Evolutionary conservation across 2,329 filamentous ascomycete genomes (phyloP).

Genomic region (Colletotrichum sp.): DNA sequence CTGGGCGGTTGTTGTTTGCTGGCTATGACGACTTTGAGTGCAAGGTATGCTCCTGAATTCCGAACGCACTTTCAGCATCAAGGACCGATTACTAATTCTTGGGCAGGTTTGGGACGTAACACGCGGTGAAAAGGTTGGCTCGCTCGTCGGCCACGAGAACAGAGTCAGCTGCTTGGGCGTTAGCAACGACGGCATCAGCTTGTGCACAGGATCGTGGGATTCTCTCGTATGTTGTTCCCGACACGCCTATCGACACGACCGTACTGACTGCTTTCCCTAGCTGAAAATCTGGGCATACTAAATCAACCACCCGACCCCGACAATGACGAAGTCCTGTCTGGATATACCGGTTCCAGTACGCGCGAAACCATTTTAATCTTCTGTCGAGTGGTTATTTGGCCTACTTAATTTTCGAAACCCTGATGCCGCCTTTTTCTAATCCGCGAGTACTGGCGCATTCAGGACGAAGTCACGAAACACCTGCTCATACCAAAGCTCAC

Average conservation of each 20-base stretch:
- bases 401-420: conserved; percentile 23
- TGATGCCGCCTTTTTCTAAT: conserved; percentile 21
- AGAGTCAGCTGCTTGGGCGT: conserved; percentile 98
- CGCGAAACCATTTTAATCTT: conserved; percentile 23
- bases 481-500: conserved; percentile 21
- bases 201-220: conserved; percentile 99
- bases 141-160: conserved; percentile 96
- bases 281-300: conserved; percentile 90
- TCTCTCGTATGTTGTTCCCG: conserved; percentile 79
- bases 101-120: conserved; percentile 94
- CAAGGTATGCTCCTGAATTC: conserved; percentile 73
- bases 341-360: conserved; percentile 23
- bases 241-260: conserved; percentile 52
- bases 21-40: conserved; percentile 99
- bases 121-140: conserved; percentile 95
- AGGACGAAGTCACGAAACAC: conserved; percentile 25
- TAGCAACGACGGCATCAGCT: conserved; percentile 97
- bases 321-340: conserved; percentile 20
- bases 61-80: background rate
- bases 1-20: conserved; percentile 91
- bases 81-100: conserved; percentile 16
- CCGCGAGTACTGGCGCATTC: conserved; percentile 22
- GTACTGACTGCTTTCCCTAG: conserved; percentile 49
- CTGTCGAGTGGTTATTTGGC: conserved; percentile 21
- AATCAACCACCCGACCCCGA: conserved; percentile 22